Conservation (phyloP, 805 yeast genomes). For the Candida taoyuanica region DNA sequence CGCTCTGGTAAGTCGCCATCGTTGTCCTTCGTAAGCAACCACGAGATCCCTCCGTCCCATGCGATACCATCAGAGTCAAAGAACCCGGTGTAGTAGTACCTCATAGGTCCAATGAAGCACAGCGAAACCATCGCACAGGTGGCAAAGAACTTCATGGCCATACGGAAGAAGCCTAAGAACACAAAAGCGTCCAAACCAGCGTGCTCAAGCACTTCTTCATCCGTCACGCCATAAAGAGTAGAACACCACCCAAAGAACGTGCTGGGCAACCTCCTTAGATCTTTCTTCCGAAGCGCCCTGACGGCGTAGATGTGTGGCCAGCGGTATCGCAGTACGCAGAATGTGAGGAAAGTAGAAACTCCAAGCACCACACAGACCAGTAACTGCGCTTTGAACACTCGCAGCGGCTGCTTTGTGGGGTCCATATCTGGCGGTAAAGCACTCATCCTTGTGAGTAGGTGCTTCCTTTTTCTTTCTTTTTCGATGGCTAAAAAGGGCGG, state of each 20-base stretch:
- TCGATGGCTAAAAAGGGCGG: too few relatives aligned
- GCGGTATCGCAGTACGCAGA: slow-evolving; percentile 64
- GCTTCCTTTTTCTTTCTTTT: too few relatives aligned
- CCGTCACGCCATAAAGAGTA: slow-evolving; percentile 59
- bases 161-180: slow-evolving; percentile 83
- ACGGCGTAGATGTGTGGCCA: slow-evolving; percentile 89
- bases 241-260: slow-evolving; percentile 86
- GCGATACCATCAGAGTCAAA: slow-evolving; percentile 56
- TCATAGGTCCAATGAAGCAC: slow-evolving; percentile 75
- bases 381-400: slow-evolving; percentile 83
- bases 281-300: slow-evolving; percentile 39
- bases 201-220: slow-evolving; percentile 74
- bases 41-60: slow-evolving; percentile 17
- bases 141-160: slow-evolving; percentile 70
- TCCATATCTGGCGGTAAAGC: slow-evolving; percentile 29
- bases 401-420: slow-evolving; percentile 28
- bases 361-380: slow-evolving; percentile 69
- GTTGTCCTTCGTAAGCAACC: slow-evolving; percentile 16
- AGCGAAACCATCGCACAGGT: slow-evolving; percentile 68
- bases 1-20: slow-evolving; percentile 24
- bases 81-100: slow-evolving; percentile 79
- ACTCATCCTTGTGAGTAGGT: slow-evolving; percentile 16
- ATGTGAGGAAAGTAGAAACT: slow-evolving; percentile 55
- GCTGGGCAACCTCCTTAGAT: slow-evolving; percentile 29
- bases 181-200: slow-evolving; percentile 96